Evolutionary conservation across 2,329 filamentous ascomycete genomes (phyloP).

Genomic region (Hymenoscyphus scutula): DNA sequence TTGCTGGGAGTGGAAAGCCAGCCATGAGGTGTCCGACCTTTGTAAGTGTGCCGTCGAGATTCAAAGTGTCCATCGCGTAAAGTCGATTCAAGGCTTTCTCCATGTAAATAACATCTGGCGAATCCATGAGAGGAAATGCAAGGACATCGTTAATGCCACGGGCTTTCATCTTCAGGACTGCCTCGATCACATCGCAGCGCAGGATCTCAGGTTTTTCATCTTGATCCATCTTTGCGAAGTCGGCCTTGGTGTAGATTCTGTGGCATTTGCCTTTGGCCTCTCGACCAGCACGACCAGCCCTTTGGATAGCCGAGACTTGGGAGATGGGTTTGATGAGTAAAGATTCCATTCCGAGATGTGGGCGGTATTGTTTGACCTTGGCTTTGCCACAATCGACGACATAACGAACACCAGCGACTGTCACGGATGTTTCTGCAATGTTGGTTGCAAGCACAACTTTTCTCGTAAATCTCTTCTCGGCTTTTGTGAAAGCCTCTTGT

Average conservation of each 20-base stretch:
- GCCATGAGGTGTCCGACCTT: constrained; percentile 73
- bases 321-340: constrained; percentile 88
- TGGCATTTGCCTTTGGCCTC: constrained; percentile 90
- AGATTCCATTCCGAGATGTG: constrained; percentile 82
- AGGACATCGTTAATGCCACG: constrained; percentile 80
- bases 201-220: constrained; percentile 85
- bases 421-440: constrained; percentile 98
- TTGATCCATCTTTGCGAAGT: constrained; percentile 68
- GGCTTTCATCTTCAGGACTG: constrained; percentile 90
- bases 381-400: constrained; percentile 93
- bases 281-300: constrained; percentile 87
- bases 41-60: constrained; percentile 71
- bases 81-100: constrained; percentile 81
- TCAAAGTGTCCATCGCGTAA: constrained; percentile 72
- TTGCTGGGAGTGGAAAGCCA: constrained; percentile 76
- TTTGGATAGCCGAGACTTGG: constrained; percentile 87
- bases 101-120: constrained; percentile 72
- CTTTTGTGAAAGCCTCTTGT: constrained; percentile 78
- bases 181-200: constrained; percentile 81
- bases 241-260: constrained; percentile 79
- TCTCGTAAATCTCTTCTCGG: constrained; percentile 68
- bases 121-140: constrained; percentile 80
- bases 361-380: constrained; percentile 89
- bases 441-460: constrained; percentile 94
- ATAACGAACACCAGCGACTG: constrained; percentile 86